phyloP scores from a whole-genome alignment of 2,329 filamentous ascomycete species.

The Graphilbum ipis-grandicollis region DNA sequence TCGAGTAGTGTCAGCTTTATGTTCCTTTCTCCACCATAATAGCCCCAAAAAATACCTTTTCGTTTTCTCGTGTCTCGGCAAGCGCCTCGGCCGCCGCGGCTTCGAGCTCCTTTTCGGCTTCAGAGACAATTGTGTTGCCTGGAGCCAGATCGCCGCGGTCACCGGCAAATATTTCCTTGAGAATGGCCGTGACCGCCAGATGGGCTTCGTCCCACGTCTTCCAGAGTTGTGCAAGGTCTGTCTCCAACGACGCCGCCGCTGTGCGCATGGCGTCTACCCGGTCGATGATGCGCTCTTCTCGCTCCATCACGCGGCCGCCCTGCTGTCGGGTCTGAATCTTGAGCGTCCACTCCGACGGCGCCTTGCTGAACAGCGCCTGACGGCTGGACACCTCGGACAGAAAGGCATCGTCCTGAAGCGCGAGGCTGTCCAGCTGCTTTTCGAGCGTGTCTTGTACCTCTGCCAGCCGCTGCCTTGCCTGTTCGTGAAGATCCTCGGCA shows the following conservation, averaged over 20 bases:
- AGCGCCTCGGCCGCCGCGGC: background rate
- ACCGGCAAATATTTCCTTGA: background rate
- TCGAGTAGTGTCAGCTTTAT: background rate
- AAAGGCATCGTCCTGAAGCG: conserved; percentile 2
- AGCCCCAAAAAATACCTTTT: conserved; percentile 5
- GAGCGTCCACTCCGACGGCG: conserved; percentile 5
- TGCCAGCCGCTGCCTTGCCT: conserved; percentile 5
- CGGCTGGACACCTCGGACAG: background rate
- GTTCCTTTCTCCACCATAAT: background rate
- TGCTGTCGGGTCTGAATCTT: conserved; percentile 4
- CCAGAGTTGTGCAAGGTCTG: conserved; percentile 8
- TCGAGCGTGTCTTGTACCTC: conserved; percentile 2
- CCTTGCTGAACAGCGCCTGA: conserved; percentile 3
- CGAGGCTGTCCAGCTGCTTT: conserved; percentile 2
- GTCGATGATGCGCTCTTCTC: conserved; percentile 6
- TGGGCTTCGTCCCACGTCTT: conserved; percentile 20
- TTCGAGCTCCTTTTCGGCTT: conserved; percentile 5
- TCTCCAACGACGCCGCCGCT: conserved; percentile 4
- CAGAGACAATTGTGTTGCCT: conserved; percentile 2
- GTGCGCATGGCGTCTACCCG: conserved; percentile 4
- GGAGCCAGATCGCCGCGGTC: background rate
- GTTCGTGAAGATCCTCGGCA: conserved; percentile 5
- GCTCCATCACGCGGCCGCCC: background rate
- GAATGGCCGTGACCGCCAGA: conserved; percentile 19
- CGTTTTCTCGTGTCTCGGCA: conserved; percentile 7